phyloP scores from a whole-genome alignment of 441 rosid genomes.

The Populus hybrid region DNA sequence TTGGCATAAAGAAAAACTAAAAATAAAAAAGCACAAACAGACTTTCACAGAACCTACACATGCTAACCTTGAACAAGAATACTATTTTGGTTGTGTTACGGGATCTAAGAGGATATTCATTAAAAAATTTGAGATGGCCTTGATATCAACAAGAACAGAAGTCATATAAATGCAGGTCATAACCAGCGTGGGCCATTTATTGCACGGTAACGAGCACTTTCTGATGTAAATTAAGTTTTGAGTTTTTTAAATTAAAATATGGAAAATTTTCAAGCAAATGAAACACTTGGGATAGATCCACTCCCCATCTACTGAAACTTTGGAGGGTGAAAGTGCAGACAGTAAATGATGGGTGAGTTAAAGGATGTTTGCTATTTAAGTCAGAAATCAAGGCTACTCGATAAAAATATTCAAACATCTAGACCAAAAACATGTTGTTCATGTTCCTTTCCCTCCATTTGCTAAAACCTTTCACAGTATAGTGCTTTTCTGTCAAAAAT shows the following conservation, averaged over 20 bases:
- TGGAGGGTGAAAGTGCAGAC: not conserved
- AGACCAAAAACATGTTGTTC: not conserved
- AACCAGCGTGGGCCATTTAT: not conserved
- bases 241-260: not conserved
- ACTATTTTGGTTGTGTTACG: not conserved
- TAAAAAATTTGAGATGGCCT: not conserved
- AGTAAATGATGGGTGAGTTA: not conserved
- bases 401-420: not conserved
- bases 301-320: not conserved
- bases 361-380: not conserved
- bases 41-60: slow-evolving; percentile 1
- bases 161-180: not conserved
- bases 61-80: not conserved
- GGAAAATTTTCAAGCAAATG: not conserved
- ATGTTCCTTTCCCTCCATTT: not conserved
- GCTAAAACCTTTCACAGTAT: not conserved
- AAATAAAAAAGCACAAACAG: not conserved
- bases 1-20: not conserved
- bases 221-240: not conserved
- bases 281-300: not conserved
- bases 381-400: not conserved
- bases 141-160: not conserved
- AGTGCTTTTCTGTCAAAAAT: not conserved
- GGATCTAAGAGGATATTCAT: not conserved
- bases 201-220: not conserved